Evolutionary conservation across 163 green algal genomes (phyloP).

Genomic region (Volvox carteri): DNA sequence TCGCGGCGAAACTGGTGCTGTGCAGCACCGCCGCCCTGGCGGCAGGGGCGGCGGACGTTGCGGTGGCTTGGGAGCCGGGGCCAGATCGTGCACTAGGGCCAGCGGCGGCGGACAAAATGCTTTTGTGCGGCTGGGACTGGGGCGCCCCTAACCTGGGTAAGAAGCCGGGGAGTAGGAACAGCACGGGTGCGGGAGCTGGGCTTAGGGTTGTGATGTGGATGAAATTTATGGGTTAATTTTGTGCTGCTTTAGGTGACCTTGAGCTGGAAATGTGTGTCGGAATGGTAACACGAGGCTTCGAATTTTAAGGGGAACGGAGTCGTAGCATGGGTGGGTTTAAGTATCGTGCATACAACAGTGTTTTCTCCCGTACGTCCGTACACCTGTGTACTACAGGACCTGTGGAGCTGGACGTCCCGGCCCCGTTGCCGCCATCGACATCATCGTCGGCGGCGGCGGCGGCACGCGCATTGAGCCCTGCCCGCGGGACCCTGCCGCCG

Average conservation of each 20-base stretch:
- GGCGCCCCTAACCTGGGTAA: conserved; percentile 8
- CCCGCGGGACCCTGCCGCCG: conserved; percentile 17
- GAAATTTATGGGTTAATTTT: too few species aligned
- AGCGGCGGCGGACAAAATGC: conserved; percentile 1
- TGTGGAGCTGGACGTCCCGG: conserved; percentile 35
- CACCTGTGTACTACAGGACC: conserved; percentile 1
- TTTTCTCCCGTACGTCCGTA: neutral
- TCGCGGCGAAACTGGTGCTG: conserved; percentile 44
- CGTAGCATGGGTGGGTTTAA: too few species aligned
- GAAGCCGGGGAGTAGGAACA: too few species aligned
- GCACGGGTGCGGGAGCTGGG: too few species aligned
- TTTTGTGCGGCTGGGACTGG: conserved; percentile 38
- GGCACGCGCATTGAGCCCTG: conserved; percentile 9
- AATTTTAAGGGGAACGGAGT: too few species aligned
- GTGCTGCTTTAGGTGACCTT: too few species aligned
- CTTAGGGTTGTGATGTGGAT: too few species aligned
- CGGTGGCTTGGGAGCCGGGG: conserved; percentile 42
- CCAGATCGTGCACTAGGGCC: conserved; percentile 26
- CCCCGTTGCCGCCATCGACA: neutral
- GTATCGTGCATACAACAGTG: too few species aligned
- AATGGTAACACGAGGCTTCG: too few species aligned
- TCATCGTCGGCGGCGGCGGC: neutral
- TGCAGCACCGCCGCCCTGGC: neutral
- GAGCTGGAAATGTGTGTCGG: too few species aligned
- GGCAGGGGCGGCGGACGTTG: neutral